Evolutionary conservation across 306 rosid species (phyloP).

Genomic region (Fragaria ananassa): DNA sequence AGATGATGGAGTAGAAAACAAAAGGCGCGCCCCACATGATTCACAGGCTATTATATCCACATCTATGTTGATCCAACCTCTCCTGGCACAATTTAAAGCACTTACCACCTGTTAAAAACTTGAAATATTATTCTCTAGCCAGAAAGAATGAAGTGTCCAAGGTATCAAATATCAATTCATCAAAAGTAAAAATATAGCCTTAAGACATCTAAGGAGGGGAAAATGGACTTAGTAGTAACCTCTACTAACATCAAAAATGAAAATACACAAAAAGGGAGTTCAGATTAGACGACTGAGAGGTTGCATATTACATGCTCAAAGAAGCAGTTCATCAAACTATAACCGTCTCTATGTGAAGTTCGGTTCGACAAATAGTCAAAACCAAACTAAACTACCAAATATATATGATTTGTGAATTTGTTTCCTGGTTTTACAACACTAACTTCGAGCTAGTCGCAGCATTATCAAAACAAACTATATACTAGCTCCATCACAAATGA

Average conservation of each 20-base stretch:
- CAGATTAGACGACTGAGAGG: background rate
- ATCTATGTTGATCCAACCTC: constrained; percentile 92
- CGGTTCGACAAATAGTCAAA: background rate
- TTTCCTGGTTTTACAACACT: background rate
- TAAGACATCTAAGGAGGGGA: background rate
- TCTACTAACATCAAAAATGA: background rate
- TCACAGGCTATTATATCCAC: constrained; percentile 78
- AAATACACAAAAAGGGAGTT: background rate
- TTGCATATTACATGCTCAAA: background rate
- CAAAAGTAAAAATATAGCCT: background rate
- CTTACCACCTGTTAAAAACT: constrained; percentile 53
- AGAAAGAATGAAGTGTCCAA: background rate
- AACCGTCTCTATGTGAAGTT: background rate
- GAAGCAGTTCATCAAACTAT: background rate
- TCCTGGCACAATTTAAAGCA: constrained; percentile 91
- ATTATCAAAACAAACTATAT: background rate
- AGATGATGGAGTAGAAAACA: constrained; percentile 76
- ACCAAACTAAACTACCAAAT: background rate
- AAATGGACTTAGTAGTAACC: background rate
- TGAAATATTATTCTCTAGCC: constrained; percentile 14
- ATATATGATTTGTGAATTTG: background rate
- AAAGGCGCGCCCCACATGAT: constrained; percentile 74
- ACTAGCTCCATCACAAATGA: background rate
- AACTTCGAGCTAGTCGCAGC: background rate
- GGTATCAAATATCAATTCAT: background rate